A percentile compares a stretch with the other conserved stretches of the same genome.
Evolutionary conservation across 2,329 filamentous ascomycete species (phyloP).

Genomic region (Penicillium sp.): DNA sequence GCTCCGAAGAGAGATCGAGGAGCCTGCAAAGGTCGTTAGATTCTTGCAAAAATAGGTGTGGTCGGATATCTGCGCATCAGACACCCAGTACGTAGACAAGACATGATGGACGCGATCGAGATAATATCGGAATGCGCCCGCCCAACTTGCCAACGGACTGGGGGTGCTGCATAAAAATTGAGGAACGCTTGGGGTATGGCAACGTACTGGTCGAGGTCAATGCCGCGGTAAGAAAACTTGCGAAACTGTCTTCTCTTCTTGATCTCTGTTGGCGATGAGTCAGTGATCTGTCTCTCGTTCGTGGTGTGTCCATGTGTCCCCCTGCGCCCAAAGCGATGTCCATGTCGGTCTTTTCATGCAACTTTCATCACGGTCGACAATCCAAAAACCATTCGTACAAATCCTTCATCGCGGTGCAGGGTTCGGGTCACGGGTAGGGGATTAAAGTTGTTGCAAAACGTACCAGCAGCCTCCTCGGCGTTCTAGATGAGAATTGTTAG

Average conservation of each 20-base stretch:
- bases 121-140: too few relatives aligned
- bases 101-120: too few relatives aligned
- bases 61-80: too few relatives aligned
- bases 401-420: constrained; percentile 6
- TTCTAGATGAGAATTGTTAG: constrained; percentile 56
- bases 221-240: constrained; percentile 99
- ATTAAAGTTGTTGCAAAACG: constrained; percentile 33
- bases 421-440: constrained; percentile 14
- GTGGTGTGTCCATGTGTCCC: constrained; percentile 12
- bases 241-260: constrained; percentile 99
- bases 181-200: constrained; percentile 11
- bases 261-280: constrained; percentile 61
- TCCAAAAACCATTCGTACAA: constrained; percentile 4
- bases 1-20: constrained; percentile 95
- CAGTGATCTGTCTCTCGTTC: constrained; percentile 24
- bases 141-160: too few relatives aligned
- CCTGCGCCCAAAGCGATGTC: constrained; percentile 19
- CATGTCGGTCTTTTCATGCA: constrained; percentile 2
- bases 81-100: not conserved
- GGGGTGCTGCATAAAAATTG: not conserved
- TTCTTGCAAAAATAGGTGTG: too few relatives aligned
- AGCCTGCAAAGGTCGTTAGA: constrained; percentile 55
- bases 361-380: constrained; percentile 4
- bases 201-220: constrained; percentile 98
- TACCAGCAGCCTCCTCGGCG: constrained; percentile 89